phyloP scores from a whole-genome alignment of 306 rosid genomes.

The Acacia acuminata region DNA sequence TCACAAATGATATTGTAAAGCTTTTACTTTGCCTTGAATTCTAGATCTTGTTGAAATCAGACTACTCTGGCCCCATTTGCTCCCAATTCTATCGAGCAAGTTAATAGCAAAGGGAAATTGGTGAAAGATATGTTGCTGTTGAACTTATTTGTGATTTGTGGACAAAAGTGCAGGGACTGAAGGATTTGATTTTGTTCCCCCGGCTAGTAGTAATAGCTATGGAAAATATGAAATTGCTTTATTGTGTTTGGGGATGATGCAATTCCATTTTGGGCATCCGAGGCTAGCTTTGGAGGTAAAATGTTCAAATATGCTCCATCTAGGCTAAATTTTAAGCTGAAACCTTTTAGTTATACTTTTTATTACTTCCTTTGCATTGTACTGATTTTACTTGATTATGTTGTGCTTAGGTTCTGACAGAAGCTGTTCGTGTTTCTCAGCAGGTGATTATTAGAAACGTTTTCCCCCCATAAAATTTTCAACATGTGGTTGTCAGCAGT shows the following conservation, averaged over 20 bases:
- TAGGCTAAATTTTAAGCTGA: constrained; percentile 15
- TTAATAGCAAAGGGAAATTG: constrained; percentile 16
- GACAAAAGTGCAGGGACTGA: constrained; percentile 98
- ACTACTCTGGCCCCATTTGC: constrained; percentile 11
- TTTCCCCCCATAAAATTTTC: background rate
- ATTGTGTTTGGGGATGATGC: constrained; percentile 96
- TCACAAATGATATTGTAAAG: background rate
- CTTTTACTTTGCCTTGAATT: constrained; percentile 23
- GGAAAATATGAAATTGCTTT: constrained; percentile 91
- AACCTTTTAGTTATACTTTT: constrained; percentile 1
- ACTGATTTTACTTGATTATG: constrained; percentile 32
- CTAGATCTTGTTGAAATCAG: constrained; percentile 2
- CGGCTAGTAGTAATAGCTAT: constrained; percentile 57
- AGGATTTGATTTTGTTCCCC: constrained; percentile 85
- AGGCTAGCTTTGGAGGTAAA: constrained; percentile 89
- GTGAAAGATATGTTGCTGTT: constrained; percentile 23
- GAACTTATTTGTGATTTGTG: constrained; percentile 46
- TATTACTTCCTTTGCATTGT: background rate
- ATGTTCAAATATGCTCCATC: constrained; percentile 22
- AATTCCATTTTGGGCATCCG: constrained; percentile 93
- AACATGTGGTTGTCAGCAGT: constrained; percentile 19
- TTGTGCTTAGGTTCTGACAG: constrained; percentile 78
- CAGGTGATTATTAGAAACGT: constrained; percentile 51
- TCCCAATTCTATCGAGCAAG: background rate
- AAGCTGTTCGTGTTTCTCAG: constrained; percentile 91